A percentile compares a stretch with the other conserved stretches of the same genome.
Conservation (phyloP, 139 green algal genomes). For the Eudorina sp. region DNA sequence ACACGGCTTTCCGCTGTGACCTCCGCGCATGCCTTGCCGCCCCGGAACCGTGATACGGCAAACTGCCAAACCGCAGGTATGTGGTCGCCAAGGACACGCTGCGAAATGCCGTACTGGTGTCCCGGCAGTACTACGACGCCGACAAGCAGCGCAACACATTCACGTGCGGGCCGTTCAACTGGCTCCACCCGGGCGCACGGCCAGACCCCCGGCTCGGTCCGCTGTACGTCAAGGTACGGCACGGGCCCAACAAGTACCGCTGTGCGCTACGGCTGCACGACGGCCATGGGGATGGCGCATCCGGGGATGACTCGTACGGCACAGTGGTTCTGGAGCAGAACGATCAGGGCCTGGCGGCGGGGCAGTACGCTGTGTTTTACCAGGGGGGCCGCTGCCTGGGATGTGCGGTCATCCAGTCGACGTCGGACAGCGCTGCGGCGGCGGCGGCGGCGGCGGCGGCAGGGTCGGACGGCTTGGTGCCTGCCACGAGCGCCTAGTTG, state of each 20-base stretch:
- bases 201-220: neutral
- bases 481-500: too few species aligned
- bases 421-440: neutral
- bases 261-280: slow-evolving; percentile 62
- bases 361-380: slow-evolving; percentile 98
- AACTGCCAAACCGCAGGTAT: slow-evolving; percentile 81
- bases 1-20: too few species aligned
- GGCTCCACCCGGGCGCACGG: slow-evolving; percentile 50
- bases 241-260: slow-evolving; percentile 82
- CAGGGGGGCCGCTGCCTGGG: slow-evolving; percentile 85
- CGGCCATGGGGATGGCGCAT: neutral
- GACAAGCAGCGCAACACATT: slow-evolving; percentile 72
- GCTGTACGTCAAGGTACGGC: slow-evolving; percentile 72
- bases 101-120: slow-evolving; percentile 92
- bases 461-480: too few species aligned
- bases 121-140: slow-evolving; percentile 74
- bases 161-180: slow-evolving; percentile 76
- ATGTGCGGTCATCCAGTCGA: slow-evolving; percentile 58
- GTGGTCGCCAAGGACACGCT: slow-evolving; percentile 89
- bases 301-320: slow-evolving; percentile 20
- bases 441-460: too few species aligned
- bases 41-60: too few species aligned
- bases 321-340: slow-evolving; percentile 74
- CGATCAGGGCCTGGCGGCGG: slow-evolving; percentile 95
- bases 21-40: too few species aligned